Percentiles rank a stretch among this genome's conserved stretches.
Evolutionary conservation across 208 protist species (phyloP).

Genomic region (Trypanosoma platydactyli): DNA sequence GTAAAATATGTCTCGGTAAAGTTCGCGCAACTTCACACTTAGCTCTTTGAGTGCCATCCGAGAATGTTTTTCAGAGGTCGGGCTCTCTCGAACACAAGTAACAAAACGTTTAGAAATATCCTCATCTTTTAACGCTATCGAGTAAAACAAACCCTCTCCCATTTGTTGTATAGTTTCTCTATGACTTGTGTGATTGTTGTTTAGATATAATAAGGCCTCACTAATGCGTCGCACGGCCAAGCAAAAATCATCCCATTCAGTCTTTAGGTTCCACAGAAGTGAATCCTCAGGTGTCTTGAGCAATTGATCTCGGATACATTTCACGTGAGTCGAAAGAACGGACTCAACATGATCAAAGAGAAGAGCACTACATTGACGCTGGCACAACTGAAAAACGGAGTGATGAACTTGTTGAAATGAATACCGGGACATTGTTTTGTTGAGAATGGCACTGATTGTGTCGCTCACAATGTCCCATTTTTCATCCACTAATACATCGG

Average conservation of each 20-base stretch:
- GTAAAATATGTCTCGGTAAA: constrained; percentile 21
- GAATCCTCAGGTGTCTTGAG: constrained; percentile 8
- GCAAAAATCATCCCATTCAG: constrained; percentile 53
- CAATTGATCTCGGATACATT: constrained; percentile 33
- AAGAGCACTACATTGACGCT: constrained; percentile 36
- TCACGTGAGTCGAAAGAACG: constrained; percentile 38
- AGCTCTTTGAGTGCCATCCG: constrained; percentile 9
- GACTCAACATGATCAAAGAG: constrained; percentile 49
- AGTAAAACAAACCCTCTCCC: constrained; percentile 56
- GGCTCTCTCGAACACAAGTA: constrained; percentile 12
- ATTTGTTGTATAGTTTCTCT: constrained; percentile 44
- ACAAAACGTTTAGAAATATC: constrained; percentile 11
- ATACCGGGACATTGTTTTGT: constrained; percentile 40
- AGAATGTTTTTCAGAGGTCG: constrained; percentile 2
- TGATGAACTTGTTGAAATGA: constrained; percentile 84
- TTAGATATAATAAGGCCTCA: constrained; percentile 63
- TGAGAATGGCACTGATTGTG: constrained; percentile 50
- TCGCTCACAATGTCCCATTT: constrained; percentile 70
- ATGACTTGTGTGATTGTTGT: constrained; percentile 46
- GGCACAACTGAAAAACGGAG: constrained; percentile 70
- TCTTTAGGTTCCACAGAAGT: constrained; percentile 46
- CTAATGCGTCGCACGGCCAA: constrained; percentile 45
- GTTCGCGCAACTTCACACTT: constrained; percentile 7
- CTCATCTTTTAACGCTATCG: constrained; percentile 19
- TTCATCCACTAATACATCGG: constrained; percentile 27